These are phyloP conservation scores for Leishmania major DNA, from an alignment of 208 protist genomes.

Conservation along the genomic window DNA sequence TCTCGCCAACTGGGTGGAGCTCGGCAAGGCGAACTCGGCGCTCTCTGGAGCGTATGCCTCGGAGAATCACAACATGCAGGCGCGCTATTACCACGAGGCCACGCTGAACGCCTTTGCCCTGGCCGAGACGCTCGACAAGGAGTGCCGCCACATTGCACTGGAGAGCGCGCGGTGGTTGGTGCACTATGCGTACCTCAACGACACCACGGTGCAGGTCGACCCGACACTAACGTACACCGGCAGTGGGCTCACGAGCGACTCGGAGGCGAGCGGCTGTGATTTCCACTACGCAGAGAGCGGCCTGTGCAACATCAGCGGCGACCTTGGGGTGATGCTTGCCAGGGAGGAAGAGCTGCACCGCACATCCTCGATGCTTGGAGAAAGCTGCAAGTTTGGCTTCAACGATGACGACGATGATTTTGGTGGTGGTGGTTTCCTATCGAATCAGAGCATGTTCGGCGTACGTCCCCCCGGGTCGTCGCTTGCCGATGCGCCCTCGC, in stretches of 20 bases:
- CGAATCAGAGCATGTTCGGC: constrained; percentile 30
- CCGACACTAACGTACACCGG: constrained; percentile 20
- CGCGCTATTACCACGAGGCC: constrained; percentile 64
- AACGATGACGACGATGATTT: constrained; percentile 30
- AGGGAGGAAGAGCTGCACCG: constrained; percentile 57
- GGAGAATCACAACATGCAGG: constrained; percentile 57
- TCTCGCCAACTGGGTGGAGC: constrained; percentile 59
- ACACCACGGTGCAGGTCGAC: constrained; percentile 63
- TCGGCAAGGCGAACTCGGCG: constrained; percentile 66
- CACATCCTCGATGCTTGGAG: constrained; percentile 20
- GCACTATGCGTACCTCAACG: constrained; percentile 83
- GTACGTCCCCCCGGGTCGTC: constrained; percentile 7
- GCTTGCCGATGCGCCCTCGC: neutral
- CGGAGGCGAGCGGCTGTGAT: constrained; percentile 23
- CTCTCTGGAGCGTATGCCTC: constrained; percentile 70
- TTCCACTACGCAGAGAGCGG: constrained; percentile 36
- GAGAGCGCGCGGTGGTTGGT: constrained; percentile 85
- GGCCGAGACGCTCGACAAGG: constrained; percentile 29
- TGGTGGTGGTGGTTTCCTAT: constrained; percentile 4
- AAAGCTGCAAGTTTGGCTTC: constrained; percentile 8
- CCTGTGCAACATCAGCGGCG: constrained; percentile 68
- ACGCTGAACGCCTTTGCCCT: constrained; percentile 56
- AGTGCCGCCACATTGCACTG: constrained; percentile 48
- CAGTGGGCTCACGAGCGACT: constrained; percentile 20
- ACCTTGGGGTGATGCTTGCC: constrained; percentile 61